Evolutionary conservation across 805 yeast genomes (phyloP).

Genomic region (Kodamaea laetipori): DNA sequence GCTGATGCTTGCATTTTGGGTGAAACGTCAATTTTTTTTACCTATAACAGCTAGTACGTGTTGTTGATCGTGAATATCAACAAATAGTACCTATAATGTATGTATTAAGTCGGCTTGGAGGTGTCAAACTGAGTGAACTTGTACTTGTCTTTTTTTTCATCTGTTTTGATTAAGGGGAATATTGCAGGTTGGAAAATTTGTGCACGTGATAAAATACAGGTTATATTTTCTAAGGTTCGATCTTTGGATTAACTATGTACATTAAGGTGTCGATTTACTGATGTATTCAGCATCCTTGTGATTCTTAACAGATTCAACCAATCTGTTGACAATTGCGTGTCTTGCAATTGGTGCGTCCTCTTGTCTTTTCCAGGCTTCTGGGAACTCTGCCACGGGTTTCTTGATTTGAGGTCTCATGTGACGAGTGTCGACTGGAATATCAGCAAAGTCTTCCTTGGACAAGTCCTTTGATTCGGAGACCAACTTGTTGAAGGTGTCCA

Average conservation of each 20-base stretch:
- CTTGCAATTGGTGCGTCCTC: slow-evolving; percentile 64
- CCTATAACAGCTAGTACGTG: not conserved
- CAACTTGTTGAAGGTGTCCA: slow-evolving; percentile 62
- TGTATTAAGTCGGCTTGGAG: too few relatives aligned
- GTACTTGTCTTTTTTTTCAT: slow-evolving; percentile 4
- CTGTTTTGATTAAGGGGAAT: not conserved
- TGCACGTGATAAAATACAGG: not conserved
- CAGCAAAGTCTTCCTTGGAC: slow-evolving; percentile 62
- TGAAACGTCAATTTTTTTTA: not conserved
- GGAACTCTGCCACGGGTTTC: slow-evolving; percentile 52
- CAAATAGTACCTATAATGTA: too few relatives aligned
- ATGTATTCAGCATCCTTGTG: slow-evolving; percentile 36
- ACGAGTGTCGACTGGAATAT: slow-evolving; percentile 80
- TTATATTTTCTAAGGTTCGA: not conserved
- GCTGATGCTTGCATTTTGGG: slow-evolving; percentile 24
- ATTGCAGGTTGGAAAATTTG: slow-evolving; percentile 1
- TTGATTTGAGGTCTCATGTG: slow-evolving; percentile 53
- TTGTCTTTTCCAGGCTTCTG: slow-evolving; percentile 71
- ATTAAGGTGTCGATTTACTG: slow-evolving; percentile 25
- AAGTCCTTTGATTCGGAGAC: slow-evolving; percentile 65
- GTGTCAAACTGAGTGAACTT: not conserved
- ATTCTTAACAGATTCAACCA: slow-evolving; percentile 36
- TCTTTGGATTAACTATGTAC: not conserved
- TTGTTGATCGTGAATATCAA: too few relatives aligned
- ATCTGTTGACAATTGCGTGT: slow-evolving; percentile 34